A percentile compares a stretch with the other conserved stretches of the same genome.
Conservation (phyloP, 2,329 filamentous ascomycete species). For the Colletotrichum somersetense region DNA sequence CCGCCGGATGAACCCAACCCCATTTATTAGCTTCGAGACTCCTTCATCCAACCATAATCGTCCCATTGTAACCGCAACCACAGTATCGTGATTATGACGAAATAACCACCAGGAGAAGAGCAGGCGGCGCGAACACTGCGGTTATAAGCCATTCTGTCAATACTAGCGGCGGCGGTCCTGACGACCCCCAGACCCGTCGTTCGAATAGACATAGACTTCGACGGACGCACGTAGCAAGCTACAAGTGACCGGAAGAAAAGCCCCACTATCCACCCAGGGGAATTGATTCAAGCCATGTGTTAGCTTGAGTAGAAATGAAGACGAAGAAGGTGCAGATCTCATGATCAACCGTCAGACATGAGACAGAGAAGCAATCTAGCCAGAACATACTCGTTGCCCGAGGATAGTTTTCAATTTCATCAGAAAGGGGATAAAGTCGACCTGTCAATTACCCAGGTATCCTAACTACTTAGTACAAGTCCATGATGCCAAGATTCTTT, state of each 20-base stretch:
- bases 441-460: not conserved
- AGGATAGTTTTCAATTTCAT: conserved; percentile 20
- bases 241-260: conserved; percentile 47
- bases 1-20: not conserved
- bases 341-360: conserved; percentile 44
- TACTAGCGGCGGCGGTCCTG: not conserved
- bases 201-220: conserved; percentile 46
- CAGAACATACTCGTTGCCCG: conserved; percentile 16
- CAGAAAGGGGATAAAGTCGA: conserved; percentile 12
- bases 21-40: not conserved
- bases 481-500: not conserved
- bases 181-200: conserved; percentile 11
- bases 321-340: conserved; percentile 40
- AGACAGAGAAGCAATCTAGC: conserved; percentile 43
- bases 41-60: conserved; percentile 14
- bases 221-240: conserved; percentile 47
- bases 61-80: conserved; percentile 11
- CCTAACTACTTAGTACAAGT: not conserved
- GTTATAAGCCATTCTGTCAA: not conserved
- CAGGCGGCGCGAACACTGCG: not conserved
- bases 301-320: conserved; percentile 43
- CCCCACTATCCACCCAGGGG: conserved; percentile 47
- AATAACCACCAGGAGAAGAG: not conserved
- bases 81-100: not conserved
- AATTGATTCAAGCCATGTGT: conserved; percentile 44